Evolutionary conservation across 2,329 filamentous ascomycete genomes (phyloP), one percentile per base, ranked within the genome.

Genomic region (Phialocephala subalpina): DNA sequence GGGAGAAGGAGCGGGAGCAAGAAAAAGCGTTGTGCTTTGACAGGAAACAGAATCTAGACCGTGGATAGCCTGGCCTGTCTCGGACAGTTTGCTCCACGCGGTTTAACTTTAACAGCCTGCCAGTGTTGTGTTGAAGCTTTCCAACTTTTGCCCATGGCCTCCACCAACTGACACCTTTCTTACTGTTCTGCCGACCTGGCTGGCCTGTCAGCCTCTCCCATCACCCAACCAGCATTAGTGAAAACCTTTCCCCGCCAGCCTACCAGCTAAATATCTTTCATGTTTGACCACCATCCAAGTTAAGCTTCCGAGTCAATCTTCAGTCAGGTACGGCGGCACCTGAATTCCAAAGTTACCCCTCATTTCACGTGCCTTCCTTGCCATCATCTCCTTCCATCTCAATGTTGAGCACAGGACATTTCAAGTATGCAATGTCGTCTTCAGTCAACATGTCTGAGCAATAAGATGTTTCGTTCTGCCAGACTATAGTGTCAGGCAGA

Each of bases 331-430:
- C 40, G 12, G 4, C 29, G 16, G 12, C 16, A 16, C 40, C 40
- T 42, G 36, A 40, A 40, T n/a, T n/a, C n/a, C n/a, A 11, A 16
- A 5, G 40, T 25, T 49, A 49, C 45, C 45, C 45, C 45, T 49
- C 45, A 49, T 25, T 49, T 22, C 45, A 49, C 45, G 45, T 49
- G 45, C 45, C 22, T 49, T 16, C 38, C 29, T 33, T 33, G n/a
- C n/a, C n/a, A n/a, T 9, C 29, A 33, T 4, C 29, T 33, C 29
- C 29, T 33, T 33, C 9, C 29, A 9, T n/a, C n/a, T n/a, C n/a
- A n/a, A n/a, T n/a, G n/a, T n/a, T n/a, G n/a, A n/a, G n/a, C n/a
- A n/a, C n/a, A n/a, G n/a, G n/a, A n/a, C n/a, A n/a, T n/a, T n/a
- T n/a, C 16, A 18, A 20, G 18, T n/a, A 45, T 45, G 42, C n/a